Evolutionary conservation across 1,284 basidiomycete species (phyloP).

Genomic region (Puccinia hordei): DNA sequence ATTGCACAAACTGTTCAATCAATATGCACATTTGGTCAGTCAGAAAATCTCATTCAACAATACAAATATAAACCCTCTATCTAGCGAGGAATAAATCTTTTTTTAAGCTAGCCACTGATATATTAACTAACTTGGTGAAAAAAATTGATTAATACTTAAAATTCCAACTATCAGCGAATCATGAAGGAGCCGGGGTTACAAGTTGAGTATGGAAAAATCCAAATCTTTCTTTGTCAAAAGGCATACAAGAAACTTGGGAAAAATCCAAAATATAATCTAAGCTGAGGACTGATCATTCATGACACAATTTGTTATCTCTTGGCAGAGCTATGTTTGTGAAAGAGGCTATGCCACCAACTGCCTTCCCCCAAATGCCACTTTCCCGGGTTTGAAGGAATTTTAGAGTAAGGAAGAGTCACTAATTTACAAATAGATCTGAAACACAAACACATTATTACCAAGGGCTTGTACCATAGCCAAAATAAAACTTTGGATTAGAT

Average conservation of each 20-base stretch:
- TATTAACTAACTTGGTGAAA: not conserved
- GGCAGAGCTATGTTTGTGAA: constrained; percentile 26
- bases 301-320: not conserved
- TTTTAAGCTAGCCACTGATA: not conserved
- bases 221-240: not conserved
- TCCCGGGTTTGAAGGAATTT: constrained; percentile 12
- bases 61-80: too few species aligned
- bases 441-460: too few species aligned
- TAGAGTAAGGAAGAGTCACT: not conserved
- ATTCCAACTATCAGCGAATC: not conserved
- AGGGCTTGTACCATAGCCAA: too few species aligned
- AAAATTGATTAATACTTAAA: not conserved
- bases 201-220: not conserved
- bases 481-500: too few species aligned
- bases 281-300: not conserved
- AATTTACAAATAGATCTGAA: not conserved
- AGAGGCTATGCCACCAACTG: constrained; percentile 24
- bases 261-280: not conserved
- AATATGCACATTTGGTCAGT: constrained; percentile 24
- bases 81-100: not conserved
- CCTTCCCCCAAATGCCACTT: not conserved
- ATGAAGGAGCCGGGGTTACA: constrained; percentile 16
- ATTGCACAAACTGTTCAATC: constrained; percentile 15
- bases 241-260: not conserved
- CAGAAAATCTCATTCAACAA: not conserved